phyloP scores from a whole-genome alignment of 1,284 basidiomycete species.

The Irpex sp. region DNA sequence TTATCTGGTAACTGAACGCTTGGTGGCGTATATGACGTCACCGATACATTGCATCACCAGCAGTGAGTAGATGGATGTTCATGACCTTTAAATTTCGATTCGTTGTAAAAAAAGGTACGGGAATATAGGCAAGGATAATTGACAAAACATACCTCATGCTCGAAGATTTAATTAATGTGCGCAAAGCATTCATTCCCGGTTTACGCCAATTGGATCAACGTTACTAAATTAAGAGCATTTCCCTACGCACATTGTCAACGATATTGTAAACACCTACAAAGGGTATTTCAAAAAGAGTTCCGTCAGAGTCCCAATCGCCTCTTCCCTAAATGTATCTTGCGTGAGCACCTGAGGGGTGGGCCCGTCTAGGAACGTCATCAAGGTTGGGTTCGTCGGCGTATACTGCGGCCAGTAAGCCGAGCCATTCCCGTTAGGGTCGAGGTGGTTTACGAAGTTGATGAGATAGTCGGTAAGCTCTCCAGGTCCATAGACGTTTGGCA shows the following conservation, averaged over 20 bases:
- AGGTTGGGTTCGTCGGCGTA: not conserved
- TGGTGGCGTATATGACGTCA: no score
- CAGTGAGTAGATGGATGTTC: no score
- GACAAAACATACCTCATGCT: no score
- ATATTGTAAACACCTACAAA: not conserved
- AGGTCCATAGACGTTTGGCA: slow-evolving; percentile 5
- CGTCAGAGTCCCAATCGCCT: slow-evolving; percentile 6
- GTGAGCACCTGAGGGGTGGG: slow-evolving; percentile 3
- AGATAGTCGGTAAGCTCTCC: slow-evolving; percentile 12
- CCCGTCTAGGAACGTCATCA: slow-evolving; percentile 13
- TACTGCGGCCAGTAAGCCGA: slow-evolving; percentile 16
- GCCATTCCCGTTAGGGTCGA: slow-evolving; percentile 16
- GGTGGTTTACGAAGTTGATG: slow-evolving; percentile 17
- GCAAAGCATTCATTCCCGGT: no score
- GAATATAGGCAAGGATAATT: no score
- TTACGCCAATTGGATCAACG: not conserved
- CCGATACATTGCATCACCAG: no score
- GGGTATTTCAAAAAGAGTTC: not conserved
- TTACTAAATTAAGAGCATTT: not conserved
- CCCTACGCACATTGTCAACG: not conserved
- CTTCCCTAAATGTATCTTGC: slow-evolving; percentile 8
- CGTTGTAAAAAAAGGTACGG: no score
- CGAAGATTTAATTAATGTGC: no score
- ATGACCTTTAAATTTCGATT: no score
- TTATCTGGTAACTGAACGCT: no score